Evolutionary conservation across 2,329 filamentous ascomycete genomes (phyloP).

Genomic region (Ophiognomonia clavigignenti-juglandacearum): DNA sequence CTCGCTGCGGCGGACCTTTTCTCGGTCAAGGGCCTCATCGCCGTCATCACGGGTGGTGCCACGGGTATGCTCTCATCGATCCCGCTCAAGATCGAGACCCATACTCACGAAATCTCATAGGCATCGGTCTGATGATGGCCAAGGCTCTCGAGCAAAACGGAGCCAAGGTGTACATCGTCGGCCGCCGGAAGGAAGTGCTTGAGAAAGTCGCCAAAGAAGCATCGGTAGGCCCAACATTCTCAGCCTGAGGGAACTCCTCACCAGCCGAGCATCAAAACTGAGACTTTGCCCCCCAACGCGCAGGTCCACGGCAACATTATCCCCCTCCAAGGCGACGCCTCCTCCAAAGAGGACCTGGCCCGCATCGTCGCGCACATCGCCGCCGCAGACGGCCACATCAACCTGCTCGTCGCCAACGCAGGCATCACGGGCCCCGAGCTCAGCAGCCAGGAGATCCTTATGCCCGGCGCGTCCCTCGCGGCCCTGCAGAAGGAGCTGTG

Average conservation of each 20-base stretch:
- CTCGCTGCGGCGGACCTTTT: constrained; percentile 11
- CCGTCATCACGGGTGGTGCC: constrained; percentile 15
- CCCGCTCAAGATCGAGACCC: not conserved
- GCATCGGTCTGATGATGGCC: constrained; percentile 20
- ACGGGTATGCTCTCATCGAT: constrained; percentile 1
- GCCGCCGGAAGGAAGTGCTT: constrained; percentile 36
- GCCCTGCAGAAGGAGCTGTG: constrained; percentile 37
- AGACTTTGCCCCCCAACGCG: too few species aligned
- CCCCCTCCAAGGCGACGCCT: constrained; percentile 27
- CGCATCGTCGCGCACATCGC: constrained; percentile 49
- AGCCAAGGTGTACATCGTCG: constrained; percentile 40
- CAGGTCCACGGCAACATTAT: constrained; percentile 25
- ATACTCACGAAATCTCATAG: constrained; percentile 2
- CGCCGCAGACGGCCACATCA: constrained; percentile 51
- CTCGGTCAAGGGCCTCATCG: constrained; percentile 7
- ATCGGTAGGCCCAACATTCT: constrained; percentile 1
- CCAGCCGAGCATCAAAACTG: not conserved
- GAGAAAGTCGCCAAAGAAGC: constrained; percentile 25
- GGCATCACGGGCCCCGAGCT: constrained; percentile 34
- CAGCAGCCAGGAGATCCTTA: not conserved
- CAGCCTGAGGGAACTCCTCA: too few species aligned
- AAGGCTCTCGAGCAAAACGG: constrained; percentile 22
- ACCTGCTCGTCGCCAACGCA: constrained; percentile 50
- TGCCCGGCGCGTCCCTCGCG: constrained; percentile 7
- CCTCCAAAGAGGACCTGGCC: constrained; percentile 40